A percentile compares a stretch with the other conserved stretches of the same genome.
Conservation (phyloP, 768 basidiomycete species). For the Boletus eberwhitei region DNA sequence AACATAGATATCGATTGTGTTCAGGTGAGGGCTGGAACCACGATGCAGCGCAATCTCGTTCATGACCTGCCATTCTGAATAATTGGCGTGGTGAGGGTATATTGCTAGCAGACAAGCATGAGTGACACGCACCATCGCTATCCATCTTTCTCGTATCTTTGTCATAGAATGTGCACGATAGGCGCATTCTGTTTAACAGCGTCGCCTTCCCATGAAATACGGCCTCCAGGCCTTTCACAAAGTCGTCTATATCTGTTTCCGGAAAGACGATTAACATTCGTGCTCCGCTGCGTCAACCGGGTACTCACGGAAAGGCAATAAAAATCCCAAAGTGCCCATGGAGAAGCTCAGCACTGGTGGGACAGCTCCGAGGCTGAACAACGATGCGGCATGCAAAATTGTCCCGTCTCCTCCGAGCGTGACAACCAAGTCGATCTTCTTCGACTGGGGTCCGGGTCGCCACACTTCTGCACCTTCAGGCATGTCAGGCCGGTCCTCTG, state of each 20-base stretch:
- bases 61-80: constrained; percentile 90
- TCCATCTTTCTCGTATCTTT: constrained; percentile 56
- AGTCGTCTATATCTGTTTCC: constrained; percentile 79
- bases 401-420: constrained; percentile 95
- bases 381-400: constrained; percentile 86
- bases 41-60: constrained; percentile 94
- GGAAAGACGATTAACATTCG: neutral
- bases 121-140: constrained; percentile 48
- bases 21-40: constrained; percentile 86
- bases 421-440: constrained; percentile 80
- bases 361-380: constrained; percentile 88
- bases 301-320: constrained; percentile 86
- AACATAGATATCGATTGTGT: constrained; percentile 90
- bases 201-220: constrained; percentile 79
- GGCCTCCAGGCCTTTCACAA: constrained; percentile 73
- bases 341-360: constrained; percentile 74
- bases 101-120: neutral
- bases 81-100: neutral
- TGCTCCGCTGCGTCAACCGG: neutral
- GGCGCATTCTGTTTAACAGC: constrained; percentile 84
- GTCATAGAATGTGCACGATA: constrained; percentile 77
- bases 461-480: constrained; percentile 63
- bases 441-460: constrained; percentile 49
- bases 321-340: constrained; percentile 86
- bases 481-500: constrained; percentile 64